These are phyloP conservation scores for Nigrograna mackinnonii DNA, from an alignment of 2,329 filamentous ascomycete species.

Conservation along the genomic window DNA sequence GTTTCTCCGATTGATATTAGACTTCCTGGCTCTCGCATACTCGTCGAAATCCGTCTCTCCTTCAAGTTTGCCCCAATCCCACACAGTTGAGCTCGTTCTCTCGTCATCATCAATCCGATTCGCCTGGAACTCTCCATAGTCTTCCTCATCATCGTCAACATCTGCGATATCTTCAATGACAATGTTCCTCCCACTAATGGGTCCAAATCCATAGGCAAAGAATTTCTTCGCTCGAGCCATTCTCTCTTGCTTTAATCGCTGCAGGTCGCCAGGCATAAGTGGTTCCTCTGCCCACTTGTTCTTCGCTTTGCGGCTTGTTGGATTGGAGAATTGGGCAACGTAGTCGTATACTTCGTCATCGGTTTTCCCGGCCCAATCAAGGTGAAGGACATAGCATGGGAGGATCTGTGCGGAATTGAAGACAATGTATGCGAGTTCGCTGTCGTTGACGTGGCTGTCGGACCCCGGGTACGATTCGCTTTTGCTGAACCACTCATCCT, in stretches of 20 bases:
- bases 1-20: too few relatives aligned
- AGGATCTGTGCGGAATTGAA: slow-evolving; percentile 49
- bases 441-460: slow-evolving; percentile 33
- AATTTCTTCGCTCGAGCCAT: slow-evolving; percentile 50
- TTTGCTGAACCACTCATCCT: slow-evolving; percentile 32
- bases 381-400: slow-evolving; percentile 51
- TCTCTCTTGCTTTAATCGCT: slow-evolving; percentile 42
- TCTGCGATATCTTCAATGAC: slow-evolving; percentile 53
- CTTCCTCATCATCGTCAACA: slow-evolving; percentile 19
- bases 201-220: slow-evolving; percentile 53
- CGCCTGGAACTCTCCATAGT: slow-evolving; percentile 13
- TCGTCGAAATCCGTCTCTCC: slow-evolving; percentile 9
- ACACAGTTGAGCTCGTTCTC: slow-evolving; percentile 1
- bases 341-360: slow-evolving; percentile 15
- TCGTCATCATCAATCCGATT: slow-evolving; percentile 1
- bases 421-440: slow-evolving; percentile 47
- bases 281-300: background rate
- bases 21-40: slow-evolving; percentile 6
- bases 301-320: slow-evolving; percentile 16
- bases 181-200: slow-evolving; percentile 46
- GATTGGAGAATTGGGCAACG: slow-evolving; percentile 33
- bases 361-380: slow-evolving; percentile 32
- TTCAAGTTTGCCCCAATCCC: slow-evolving; percentile 6
- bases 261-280: slow-evolving; percentile 38
- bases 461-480: slow-evolving; percentile 1